phyloP scores from a whole-genome alignment of 2,329 filamentous ascomycete genomes.

The Exserohilum rostratum region DNA sequence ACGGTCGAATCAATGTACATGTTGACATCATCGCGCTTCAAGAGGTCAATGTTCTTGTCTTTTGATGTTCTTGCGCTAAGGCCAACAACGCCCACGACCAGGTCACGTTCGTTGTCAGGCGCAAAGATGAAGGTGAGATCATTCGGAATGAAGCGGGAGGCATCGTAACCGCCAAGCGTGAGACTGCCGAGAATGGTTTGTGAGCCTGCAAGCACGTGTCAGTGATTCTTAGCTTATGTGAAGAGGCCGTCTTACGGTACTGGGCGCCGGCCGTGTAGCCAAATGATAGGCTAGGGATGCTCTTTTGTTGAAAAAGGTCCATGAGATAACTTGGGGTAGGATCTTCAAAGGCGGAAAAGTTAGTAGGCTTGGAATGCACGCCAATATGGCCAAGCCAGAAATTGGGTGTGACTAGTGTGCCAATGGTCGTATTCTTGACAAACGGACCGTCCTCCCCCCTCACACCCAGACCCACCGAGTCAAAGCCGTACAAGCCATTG shows the following conservation, averaged over 20 bases:
- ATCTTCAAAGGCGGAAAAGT: constrained; percentile 59
- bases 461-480: constrained; percentile 51
- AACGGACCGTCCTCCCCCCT: constrained; percentile 49
- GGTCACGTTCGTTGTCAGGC: constrained; percentile 63
- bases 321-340: constrained; percentile 61
- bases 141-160: constrained; percentile 66
- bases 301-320: constrained; percentile 59
- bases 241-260: constrained; percentile 61
- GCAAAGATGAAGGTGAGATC: constrained; percentile 63
- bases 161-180: constrained; percentile 74
- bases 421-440: constrained; percentile 52
- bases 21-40: constrained; percentile 45
- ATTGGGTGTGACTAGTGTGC: constrained; percentile 47
- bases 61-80: constrained; percentile 43
- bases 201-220: constrained; percentile 34
- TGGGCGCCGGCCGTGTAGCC: constrained; percentile 78
- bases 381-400: constrained; percentile 57
- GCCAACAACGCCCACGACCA: constrained; percentile 62
- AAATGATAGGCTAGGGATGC: constrained; percentile 74
- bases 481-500: constrained; percentile 70
- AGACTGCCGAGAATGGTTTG: constrained; percentile 54
- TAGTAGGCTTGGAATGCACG: constrained; percentile 57
- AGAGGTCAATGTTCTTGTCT: constrained; percentile 47
- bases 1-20: constrained; percentile 58
- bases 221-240: neutral